phyloP scores from a whole-genome alignment of 78 protist genomes.

The Anaeramoeba ignava region DNA sequence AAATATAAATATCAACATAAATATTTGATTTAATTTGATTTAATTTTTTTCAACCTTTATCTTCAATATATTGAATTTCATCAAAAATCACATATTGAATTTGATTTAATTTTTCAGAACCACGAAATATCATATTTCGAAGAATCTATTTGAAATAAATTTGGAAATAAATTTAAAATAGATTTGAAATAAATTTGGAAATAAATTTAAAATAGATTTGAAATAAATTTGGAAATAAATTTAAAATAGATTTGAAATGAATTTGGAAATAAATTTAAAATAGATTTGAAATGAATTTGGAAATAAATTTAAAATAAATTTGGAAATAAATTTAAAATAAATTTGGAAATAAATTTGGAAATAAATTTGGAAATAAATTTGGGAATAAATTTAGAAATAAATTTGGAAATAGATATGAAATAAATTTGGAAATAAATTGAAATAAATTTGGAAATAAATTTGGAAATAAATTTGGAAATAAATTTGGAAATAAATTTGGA shows the following conservation, averaged over 20 bases:
- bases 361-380: background rate
- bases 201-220: background rate
- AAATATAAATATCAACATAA: background rate
- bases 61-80: constrained; percentile 71
- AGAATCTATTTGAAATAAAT: constrained; percentile 34
- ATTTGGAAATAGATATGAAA: background rate
- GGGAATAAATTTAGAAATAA: background rate
- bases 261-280: background rate
- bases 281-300: background rate
- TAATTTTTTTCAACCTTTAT: no score
- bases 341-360: background rate
- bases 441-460: background rate
- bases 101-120: constrained; percentile 70
- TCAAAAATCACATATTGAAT: constrained; percentile 77
- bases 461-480: background rate
- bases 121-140: constrained; percentile 89
- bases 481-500: background rate
- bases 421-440: background rate
- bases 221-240: background rate
- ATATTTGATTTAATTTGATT: background rate
- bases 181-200: background rate
- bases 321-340: background rate
- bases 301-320: background rate
- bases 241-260: background rate
- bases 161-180: background rate